A percentile compares a stretch with the other conserved stretches of the same genome.
phyloP scores from a whole-genome alignment of 2,329 filamentous ascomycete genomes.

The Aciculosporium take region DNA sequence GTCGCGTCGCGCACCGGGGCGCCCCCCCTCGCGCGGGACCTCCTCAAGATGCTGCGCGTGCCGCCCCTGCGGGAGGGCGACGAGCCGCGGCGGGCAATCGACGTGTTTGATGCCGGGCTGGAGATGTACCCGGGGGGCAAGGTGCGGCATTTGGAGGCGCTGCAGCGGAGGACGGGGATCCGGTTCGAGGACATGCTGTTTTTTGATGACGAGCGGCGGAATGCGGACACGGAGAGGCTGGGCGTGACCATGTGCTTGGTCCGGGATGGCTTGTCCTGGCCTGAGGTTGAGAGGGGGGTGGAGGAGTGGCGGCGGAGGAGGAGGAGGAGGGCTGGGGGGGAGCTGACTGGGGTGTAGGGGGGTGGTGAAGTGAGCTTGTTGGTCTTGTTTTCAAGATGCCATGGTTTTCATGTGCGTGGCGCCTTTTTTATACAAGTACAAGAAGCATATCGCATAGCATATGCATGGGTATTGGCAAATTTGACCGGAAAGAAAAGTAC shows the following conservation, averaged over 20 bases:
- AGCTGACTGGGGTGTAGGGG: too few relatives aligned
- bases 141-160: constrained; percentile 65
- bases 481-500: too few relatives aligned
- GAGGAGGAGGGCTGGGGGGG: constrained; percentile 23
- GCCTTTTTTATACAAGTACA: too few relatives aligned
- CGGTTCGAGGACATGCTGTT: constrained; percentile 79
- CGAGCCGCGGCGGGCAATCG: constrained; percentile 33
- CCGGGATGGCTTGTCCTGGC: constrained; percentile 59
- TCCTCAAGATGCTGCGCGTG: constrained; percentile 61
- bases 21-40: constrained; percentile 64
- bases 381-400: not conserved
- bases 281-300: constrained; percentile 68
- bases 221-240: constrained; percentile 63
- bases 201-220: constrained; percentile 84
- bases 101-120: constrained; percentile 44
- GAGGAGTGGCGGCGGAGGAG: constrained; percentile 65
- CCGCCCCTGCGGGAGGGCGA: constrained; percentile 18
- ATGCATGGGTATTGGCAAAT: too few relatives aligned
- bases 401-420: too few relatives aligned
- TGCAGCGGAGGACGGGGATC: constrained; percentile 58
- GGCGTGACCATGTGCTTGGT: constrained; percentile 80
- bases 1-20: constrained; percentile 71
- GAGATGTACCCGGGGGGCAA: constrained; percentile 69
- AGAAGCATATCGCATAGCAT: too few relatives aligned
- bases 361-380: too few relatives aligned